A percentile compares a stretch with the other conserved stretches of the same genome.
Conservation (phyloP, 331 rosid species). For the Rosa hybrid region DNA sequence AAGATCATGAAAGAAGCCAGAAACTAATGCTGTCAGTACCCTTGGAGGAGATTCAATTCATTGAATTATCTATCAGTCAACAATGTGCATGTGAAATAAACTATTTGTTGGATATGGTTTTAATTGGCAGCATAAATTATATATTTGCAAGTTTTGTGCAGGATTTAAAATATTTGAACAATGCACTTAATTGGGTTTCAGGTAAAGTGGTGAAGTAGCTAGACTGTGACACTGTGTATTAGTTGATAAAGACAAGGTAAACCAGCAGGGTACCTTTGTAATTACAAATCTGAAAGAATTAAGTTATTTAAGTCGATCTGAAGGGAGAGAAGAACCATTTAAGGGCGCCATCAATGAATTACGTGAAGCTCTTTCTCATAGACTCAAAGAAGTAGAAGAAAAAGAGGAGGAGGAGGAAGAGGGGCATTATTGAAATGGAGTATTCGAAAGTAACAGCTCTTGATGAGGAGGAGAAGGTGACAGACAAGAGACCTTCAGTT, state of each 20-base stretch:
- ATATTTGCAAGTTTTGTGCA: neutral
- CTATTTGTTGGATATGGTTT: neutral
- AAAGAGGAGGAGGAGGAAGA: neutral
- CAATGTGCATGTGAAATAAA: neutral
- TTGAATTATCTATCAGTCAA: neutral
- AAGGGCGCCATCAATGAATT: neutral
- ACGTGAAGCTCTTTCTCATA: neutral
- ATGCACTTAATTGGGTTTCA: neutral
- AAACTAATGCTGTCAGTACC: neutral
- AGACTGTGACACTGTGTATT: neutral
- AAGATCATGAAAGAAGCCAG: neutral
- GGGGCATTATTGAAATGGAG: constrained; percentile 5
- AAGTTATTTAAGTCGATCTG: constrained; percentile 4
- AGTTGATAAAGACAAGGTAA: neutral
- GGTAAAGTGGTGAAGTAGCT: neutral
- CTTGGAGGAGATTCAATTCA: neutral
- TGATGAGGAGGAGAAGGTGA: constrained; percentile 4
- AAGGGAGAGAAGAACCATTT: constrained; percentile 2
- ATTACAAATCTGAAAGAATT: neutral
- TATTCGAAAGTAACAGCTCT: neutral
- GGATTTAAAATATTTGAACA: neutral
- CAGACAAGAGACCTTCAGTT: neutral
- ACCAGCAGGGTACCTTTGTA: neutral
- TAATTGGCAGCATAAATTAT: neutral
- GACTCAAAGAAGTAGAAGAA: neutral